Conservation (phyloP, 768 basidiomycete genomes). For the Amanita rimosa region DNA sequence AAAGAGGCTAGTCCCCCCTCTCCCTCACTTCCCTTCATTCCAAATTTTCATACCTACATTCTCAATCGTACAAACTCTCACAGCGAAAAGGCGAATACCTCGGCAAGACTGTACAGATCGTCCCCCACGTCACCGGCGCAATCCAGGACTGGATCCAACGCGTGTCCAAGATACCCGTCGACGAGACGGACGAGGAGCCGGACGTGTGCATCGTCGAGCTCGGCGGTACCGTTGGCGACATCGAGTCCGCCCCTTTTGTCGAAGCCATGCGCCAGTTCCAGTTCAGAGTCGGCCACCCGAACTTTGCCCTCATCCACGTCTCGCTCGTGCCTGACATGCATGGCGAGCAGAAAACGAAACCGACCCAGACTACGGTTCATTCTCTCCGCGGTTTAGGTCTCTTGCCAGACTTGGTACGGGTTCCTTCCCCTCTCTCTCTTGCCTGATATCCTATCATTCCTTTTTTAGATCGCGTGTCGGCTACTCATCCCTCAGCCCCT, state of each 20-base stretch:
- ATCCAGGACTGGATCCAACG: conserved; percentile 99
- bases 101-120: conserved; percentile 96
- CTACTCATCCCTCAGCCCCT: conserved; percentile 71
- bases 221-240: conserved; percentile 97
- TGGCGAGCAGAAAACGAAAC: conserved; percentile 98
- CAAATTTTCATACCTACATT: too few species aligned
- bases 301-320: conserved; percentile 95
- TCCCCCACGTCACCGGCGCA: conserved; percentile 92
- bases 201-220: conserved; percentile 99
- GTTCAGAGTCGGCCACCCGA: conserved; percentile 92
- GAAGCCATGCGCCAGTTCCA: conserved; percentile 99
- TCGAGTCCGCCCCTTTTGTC: conserved; percentile 95
- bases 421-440: neutral
- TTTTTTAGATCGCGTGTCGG: conserved; percentile 70
- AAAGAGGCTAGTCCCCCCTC: conserved; percentile 59
- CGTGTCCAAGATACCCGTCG: conserved; percentile 88
- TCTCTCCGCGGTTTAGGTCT: conserved; percentile 88
- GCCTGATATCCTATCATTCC: neutral
- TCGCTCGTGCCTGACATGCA: conserved; percentile 98
- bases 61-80: too few species aligned
- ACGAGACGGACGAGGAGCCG: conserved; percentile 85
- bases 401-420: conserved; percentile 78
- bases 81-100: conserved; percentile 82
- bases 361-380: conserved; percentile 94
- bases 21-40: neutral